Conservation (phyloP, 768 basidiomycete genomes). For the Calocera cornea region DNA sequence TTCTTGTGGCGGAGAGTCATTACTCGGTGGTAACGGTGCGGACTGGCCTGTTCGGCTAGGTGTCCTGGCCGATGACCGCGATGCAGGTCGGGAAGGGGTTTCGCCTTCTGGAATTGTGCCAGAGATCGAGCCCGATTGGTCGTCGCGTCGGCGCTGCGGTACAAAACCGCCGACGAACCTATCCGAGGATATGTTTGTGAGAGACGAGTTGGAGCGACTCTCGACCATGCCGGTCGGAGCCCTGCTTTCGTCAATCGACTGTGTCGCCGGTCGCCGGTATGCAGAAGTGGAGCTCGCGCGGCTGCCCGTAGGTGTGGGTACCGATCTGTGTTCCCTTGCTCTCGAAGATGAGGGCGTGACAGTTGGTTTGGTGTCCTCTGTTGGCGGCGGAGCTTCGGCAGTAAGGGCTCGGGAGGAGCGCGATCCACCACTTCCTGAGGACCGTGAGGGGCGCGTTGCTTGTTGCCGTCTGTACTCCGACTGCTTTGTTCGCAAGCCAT, state of each 20-base stretch:
- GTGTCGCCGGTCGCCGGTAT: background rate
- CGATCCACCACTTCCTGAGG: slow-evolving; percentile 23
- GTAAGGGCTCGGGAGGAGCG: background rate
- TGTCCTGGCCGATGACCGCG: background rate
- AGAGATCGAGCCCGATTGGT: background rate
- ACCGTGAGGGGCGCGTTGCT: slow-evolving; percentile 41
- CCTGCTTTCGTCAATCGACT: background rate
- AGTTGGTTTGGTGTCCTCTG: background rate
- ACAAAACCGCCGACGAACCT: background rate
- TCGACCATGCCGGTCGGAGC: background rate
- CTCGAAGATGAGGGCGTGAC: background rate
- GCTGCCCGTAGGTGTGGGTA: background rate
- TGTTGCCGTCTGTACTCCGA: slow-evolving; percentile 62
- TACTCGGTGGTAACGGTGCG: background rate
- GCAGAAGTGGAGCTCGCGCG: background rate
- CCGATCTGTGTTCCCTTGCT: background rate
- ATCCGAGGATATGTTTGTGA: background rate
- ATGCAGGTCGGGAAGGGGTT: background rate
- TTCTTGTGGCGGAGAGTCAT: background rate
- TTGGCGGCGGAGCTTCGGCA: background rate
- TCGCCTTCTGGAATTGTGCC: background rate
- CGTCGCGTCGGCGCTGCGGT: background rate
- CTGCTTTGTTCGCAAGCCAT: slow-evolving; percentile 87
- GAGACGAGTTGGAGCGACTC: background rate
- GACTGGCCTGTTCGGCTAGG: background rate